Evolutionary conservation across 139 green algal species (phyloP).

Genomic region (Deuterostichococcus epilithicus): DNA sequence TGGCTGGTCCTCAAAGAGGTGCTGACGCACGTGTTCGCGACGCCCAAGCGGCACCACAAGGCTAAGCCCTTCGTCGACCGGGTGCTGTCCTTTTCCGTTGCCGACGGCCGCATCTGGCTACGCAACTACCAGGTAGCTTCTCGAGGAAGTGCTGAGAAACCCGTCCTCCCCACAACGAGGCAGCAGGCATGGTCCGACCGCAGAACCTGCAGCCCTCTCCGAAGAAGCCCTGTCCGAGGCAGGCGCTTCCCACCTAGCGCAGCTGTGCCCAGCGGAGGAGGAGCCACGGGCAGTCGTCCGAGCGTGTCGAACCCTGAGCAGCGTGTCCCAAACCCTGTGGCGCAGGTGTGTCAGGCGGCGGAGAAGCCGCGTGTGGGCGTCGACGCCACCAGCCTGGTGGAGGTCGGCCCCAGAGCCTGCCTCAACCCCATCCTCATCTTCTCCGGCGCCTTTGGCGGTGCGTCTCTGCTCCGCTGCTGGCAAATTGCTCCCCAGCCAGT

Average conservation of each 20-base stretch:
- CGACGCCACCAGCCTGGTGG: constrained; percentile 35
- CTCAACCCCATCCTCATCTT: constrained; percentile 95
- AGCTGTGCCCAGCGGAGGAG: too few relatives aligned
- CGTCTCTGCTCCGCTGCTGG: too few relatives aligned
- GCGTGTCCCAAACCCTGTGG: too few relatives aligned
- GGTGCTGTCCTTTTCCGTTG: constrained; percentile 81
- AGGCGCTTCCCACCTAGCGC: too few relatives aligned
- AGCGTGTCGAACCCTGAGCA: too few relatives aligned
- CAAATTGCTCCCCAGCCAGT: too few relatives aligned
- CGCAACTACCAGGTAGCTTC: constrained; percentile 93
- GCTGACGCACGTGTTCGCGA: constrained; percentile 85
- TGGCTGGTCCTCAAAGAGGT: constrained; percentile 89
- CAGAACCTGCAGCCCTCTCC: neutral
- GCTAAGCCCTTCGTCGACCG: constrained; percentile 98
- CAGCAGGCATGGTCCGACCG: too few relatives aligned
- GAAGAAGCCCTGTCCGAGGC: neutral
- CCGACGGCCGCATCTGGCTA: constrained; percentile 90
- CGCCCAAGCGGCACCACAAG: constrained; percentile 82
- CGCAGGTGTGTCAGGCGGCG: constrained; percentile 21
- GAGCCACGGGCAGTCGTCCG: too few relatives aligned
- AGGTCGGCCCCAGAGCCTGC: constrained; percentile 86
- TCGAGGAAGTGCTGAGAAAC: neutral
- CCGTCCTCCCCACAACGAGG: too few relatives aligned
- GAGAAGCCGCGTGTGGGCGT: constrained; percentile 61
- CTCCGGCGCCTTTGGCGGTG: constrained; percentile 70